Percentiles rank a stretch among this genome's conserved stretches.
These are phyloP conservation scores for Lepidium aucheri DNA, from an alignment of 345 rosid genomes.

Conservation along the genomic window DNA sequence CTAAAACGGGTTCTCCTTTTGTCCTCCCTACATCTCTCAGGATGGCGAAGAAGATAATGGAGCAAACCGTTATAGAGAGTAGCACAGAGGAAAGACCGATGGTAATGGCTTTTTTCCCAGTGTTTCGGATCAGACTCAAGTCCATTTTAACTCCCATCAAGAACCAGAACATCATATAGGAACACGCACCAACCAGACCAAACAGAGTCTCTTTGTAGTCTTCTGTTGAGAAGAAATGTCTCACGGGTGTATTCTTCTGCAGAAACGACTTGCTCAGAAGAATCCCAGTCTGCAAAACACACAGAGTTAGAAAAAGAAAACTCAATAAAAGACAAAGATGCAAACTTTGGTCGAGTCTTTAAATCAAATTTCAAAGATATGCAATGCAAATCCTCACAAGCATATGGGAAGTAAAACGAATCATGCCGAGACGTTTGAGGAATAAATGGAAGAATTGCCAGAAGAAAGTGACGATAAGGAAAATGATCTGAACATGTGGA, in stretches of 20 bases:
- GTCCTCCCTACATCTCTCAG: constrained; percentile 5
- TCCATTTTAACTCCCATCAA: constrained; percentile 53
- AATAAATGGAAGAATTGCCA: constrained; percentile 27
- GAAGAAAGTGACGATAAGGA: constrained; percentile 4
- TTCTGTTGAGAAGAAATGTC: constrained; percentile 3
- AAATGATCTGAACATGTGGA: constrained; percentile 20
- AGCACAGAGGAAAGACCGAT: constrained; percentile 28
- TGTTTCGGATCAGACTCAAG: constrained; percentile 14
- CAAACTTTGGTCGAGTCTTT: background rate
- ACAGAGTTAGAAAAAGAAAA: background rate
- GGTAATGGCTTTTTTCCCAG: constrained; percentile 21
- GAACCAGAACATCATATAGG: constrained; percentile 40
- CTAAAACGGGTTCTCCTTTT: background rate
- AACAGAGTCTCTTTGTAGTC: constrained; percentile 23
- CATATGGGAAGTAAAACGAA: constrained; percentile 27
- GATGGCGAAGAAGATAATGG: constrained; percentile 14
- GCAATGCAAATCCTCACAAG: constrained; percentile 8
- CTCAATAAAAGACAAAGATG: background rate
- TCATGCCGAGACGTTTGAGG: constrained; percentile 21
- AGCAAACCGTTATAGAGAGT: constrained; percentile 22
- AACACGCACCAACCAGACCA: constrained; percentile 33
- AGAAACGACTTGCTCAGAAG: constrained; percentile 21
- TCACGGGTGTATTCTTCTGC: constrained; percentile 8
- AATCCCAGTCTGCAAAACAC: constrained; percentile 19
- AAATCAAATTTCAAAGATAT: background rate